phyloP scores from a whole-genome alignment of 2,329 filamentous ascomycete species.

The Cytospora leucostoma region DNA sequence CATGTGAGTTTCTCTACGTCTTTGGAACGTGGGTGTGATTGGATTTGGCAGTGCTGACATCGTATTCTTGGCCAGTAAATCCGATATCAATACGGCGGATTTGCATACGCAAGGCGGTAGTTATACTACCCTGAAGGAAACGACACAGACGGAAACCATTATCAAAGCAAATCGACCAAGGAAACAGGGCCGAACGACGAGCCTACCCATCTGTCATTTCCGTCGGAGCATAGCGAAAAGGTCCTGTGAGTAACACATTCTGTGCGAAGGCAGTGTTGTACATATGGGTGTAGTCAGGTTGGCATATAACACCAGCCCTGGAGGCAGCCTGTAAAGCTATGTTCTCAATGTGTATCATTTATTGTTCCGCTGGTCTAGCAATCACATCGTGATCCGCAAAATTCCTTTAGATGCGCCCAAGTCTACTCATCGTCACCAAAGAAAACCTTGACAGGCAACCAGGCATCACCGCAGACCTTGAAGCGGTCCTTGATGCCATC shows the following conservation, averaged over 20 bases:
- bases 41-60: neutral
- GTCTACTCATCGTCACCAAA: conserved; percentile 76
- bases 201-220: too few relatives aligned
- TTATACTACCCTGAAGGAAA: conserved; percentile 1
- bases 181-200: too few relatives aligned
- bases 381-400: neutral
- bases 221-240: too few relatives aligned
- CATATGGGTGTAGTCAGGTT: too few relatives aligned
- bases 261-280: too few relatives aligned
- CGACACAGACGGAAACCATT: neutral
- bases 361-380: neutral
- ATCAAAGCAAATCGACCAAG: too few relatives aligned
- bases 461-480: conserved; percentile 77
- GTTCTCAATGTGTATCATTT: neutral
- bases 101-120: neutral
- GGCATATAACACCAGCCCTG: too few relatives aligned
- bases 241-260: too few relatives aligned
- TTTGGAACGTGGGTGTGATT: neutral
- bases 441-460: conserved; percentile 78
- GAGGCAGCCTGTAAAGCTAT: neutral
- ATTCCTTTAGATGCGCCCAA: neutral
- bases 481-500: conserved; percentile 72
- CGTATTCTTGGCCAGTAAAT: too few relatives aligned
- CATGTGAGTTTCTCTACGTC: neutral
- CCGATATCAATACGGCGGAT: neutral